Evolutionary conservation across 2,329 filamentous ascomycete genomes (phyloP).

Genomic region (Fusarium foetens): DNA sequence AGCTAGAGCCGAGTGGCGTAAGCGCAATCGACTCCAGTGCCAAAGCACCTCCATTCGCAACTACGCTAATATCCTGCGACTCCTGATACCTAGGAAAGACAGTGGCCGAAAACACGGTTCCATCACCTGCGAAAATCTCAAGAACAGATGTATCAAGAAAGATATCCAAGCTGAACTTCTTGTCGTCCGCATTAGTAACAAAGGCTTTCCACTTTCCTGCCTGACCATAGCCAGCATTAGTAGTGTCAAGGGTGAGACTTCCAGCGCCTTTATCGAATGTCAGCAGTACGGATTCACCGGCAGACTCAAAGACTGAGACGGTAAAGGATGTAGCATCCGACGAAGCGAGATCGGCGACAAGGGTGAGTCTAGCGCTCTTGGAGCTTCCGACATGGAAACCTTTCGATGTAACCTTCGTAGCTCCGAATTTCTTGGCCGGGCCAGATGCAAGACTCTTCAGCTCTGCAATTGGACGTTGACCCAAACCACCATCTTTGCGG

Average conservation of each 20-base stretch:
- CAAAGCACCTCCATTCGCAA: background rate
- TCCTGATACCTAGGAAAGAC: no score
- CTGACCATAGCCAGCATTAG: slow-evolving; percentile 45
- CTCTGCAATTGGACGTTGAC: slow-evolving; percentile 43
- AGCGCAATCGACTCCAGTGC: background rate
- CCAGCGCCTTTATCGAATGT: slow-evolving; percentile 33
- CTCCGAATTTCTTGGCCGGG: slow-evolving; percentile 23
- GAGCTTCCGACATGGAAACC: slow-evolving; percentile 33
- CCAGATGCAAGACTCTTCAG: slow-evolving; percentile 40
- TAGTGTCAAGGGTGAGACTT: slow-evolving; percentile 46
- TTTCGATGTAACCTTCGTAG: slow-evolving; percentile 23
- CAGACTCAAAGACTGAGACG: slow-evolving; percentile 39
- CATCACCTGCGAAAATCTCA: no score
- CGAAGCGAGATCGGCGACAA: slow-evolving; percentile 37
- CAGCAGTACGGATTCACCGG: slow-evolving; percentile 39
- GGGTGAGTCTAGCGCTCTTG: slow-evolving; percentile 44
- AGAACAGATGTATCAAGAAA: slow-evolving; percentile 32
- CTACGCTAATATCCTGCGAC: background rate
- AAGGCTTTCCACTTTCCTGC: slow-evolving; percentile 43
- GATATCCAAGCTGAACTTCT: slow-evolving; percentile 43
- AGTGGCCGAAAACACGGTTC: no score
- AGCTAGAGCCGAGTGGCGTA: background rate
- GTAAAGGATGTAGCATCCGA: slow-evolving; percentile 43
- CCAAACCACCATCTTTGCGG: slow-evolving; percentile 44
- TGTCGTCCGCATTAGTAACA: slow-evolving; percentile 22